Base-by-base conservation (phyloP, 805 yeast species). In the Lipomyces yamanashiensis region DNA sequence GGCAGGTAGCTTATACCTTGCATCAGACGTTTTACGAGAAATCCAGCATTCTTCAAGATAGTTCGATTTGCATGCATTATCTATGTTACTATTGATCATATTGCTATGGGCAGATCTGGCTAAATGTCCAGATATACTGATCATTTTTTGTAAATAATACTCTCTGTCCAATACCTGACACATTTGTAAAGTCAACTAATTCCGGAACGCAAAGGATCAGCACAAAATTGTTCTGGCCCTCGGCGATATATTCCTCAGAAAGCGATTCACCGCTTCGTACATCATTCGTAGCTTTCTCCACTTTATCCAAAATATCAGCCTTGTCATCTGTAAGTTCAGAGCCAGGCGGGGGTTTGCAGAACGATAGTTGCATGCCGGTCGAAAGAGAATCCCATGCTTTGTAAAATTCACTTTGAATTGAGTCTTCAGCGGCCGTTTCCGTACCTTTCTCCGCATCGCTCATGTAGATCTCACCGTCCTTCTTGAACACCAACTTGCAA, bases 1-100 rank as follows among this genome's bases (percentile, higher is more conserved):
- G 1, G 87, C 90, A 70, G 95, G 95, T 0, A 87, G 92, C 63
- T 74, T 89, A 54, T 89, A 89, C 71, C 76, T 89, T 5, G 85
- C 85, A 13, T 87, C 62, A 5, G 64, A 64, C 7, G 59, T 60
- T 8, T 36, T 61, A 7, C 56, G 52, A 15, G 51, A 43, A 19
- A 7, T 52, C 1, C 39, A 52, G 40, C 40, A 6, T 9, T 34
- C 34, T n/a, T 12, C 40, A 7, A 34, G 34, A 3, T 50, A 19
- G 12, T 1, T 36, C 17, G 19, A 45, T 17, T n/a, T 45, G 28
- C 28, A 28, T 28, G 28, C 17, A 13, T 50, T n/a, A 8, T 34
- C 17, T 19, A 37, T 47, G 4, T 3, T 47, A 47, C 36, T n/a
- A 17, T 7, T 19, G 19, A 45, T 28, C 6, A 7, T n/a, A 45